Percentiles rank a stretch among this genome's conserved stretches.
phyloP scores from a whole-genome alignment of 106 monocot species.

The Platanthera guangdongensis region DNA sequence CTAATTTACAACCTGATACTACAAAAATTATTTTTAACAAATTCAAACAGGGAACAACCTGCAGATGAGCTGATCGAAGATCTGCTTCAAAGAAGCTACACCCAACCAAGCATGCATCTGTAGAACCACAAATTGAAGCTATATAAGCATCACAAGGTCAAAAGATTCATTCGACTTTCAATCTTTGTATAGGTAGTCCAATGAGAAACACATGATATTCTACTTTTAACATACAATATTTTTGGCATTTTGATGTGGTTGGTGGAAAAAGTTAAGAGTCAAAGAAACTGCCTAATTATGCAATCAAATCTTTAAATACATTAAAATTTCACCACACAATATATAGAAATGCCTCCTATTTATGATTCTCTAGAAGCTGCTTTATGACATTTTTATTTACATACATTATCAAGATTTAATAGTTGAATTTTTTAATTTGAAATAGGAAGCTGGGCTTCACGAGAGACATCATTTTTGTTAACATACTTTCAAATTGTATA shows the following conservation, averaged over 20 bases:
- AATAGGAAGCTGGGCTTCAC: neutral
- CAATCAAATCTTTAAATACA: neutral
- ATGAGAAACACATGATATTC: neutral
- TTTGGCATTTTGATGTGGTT: neutral
- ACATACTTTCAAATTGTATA: neutral
- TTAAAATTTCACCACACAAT: neutral
- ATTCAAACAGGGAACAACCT: slow-evolving; percentile 33
- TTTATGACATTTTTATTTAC: neutral
- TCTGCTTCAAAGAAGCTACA: slow-evolving; percentile 77
- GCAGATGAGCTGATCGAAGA: slow-evolving; percentile 92
- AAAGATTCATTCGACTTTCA: slow-evolving; percentile 4
- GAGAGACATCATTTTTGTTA: neutral
- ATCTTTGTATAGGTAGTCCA: slow-evolving; percentile 1
- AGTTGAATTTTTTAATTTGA: neutral
- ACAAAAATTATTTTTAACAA: neutral
- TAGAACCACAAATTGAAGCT: slow-evolving; percentile 14
- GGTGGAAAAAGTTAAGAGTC: neutral
- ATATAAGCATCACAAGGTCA: neutral
- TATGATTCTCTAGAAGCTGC: neutral
- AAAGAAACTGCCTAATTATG: neutral
- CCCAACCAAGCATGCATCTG: slow-evolving; percentile 80
- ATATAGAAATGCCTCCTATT: neutral
- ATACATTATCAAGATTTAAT: neutral
- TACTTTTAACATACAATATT: neutral
- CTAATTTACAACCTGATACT: neutral